phyloP scores from a whole-genome alignment of 2,329 filamentous ascomycete genomes.

The Epichloe scottii region DNA sequence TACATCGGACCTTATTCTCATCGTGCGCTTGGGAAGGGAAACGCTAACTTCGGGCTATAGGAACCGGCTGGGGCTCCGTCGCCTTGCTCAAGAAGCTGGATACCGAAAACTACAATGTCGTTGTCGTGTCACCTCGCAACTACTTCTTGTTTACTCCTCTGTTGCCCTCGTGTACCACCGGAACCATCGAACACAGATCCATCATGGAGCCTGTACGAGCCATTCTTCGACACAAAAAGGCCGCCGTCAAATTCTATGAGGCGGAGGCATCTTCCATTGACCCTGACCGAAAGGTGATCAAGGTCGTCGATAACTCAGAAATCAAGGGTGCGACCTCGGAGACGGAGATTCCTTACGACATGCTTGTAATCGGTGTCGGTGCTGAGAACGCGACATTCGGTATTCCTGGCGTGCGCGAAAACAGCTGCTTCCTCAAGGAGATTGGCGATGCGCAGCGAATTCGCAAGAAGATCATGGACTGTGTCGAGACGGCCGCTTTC shows the following conservation, averaged over 20 bases:
- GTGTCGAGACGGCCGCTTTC: conserved; percentile 95
- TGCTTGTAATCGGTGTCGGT: conserved; percentile 94
- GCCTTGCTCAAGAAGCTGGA: conserved; percentile 97
- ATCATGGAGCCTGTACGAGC: conserved; percentile 99
- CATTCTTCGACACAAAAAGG: conserved; percentile 90
- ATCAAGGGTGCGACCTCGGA: conserved; percentile 71
- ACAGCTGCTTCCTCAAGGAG: conserved; percentile 98
- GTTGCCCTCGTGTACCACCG: conserved; percentile 92
- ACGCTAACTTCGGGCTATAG: conserved; percentile 31
- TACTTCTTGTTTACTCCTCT: conserved; percentile 99
- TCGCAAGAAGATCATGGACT: conserved; percentile 99
- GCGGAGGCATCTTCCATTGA: conserved; percentile 94
- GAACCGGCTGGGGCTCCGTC: conserved; percentile 91
- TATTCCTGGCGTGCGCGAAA: conserved; percentile 86
- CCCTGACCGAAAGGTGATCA: conserved; percentile 75
- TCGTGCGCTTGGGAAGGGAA: not conserved
- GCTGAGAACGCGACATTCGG: conserved; percentile 98
- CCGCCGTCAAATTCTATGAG: conserved; percentile 92
- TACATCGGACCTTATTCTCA: not conserved
- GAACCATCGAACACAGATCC: conserved; percentile 94
- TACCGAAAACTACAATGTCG: conserved; percentile 96
- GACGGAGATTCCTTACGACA: conserved; percentile 92
- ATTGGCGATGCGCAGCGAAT: conserved; percentile 93
- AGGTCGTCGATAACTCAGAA: conserved; percentile 85
- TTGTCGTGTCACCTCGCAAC: conserved; percentile 95